Percentiles rank a stretch among this genome's conserved stretches.
phyloP scores from a whole-genome alignment of 768 basidiomycete genomes.

The Leccinum obscurum region DNA sequence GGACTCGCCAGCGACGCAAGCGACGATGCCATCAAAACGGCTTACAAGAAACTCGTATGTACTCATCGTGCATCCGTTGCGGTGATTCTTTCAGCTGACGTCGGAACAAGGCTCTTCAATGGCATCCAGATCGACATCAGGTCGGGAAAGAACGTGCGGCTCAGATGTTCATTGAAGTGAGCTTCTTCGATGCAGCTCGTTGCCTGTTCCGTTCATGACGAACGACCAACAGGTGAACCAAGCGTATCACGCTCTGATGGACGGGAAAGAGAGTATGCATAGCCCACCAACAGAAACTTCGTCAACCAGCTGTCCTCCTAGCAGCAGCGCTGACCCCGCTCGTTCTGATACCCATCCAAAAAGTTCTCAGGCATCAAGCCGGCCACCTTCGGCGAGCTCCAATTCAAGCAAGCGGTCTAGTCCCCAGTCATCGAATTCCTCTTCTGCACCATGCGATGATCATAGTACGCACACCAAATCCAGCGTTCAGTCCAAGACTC shows the following conservation, averaged over 20 bases:
- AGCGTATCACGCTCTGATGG: slow-evolving; percentile 56
- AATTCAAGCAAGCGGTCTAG: slow-evolving; percentile 26
- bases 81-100: slow-evolving; percentile 22
- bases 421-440: slow-evolving; percentile 8
- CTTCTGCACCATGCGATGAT: slow-evolving; percentile 17
- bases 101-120: slow-evolving; percentile 51
- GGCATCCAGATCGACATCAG: slow-evolving; percentile 67
- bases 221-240: slow-evolving; percentile 43
- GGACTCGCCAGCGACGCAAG: slow-evolving; percentile 46
- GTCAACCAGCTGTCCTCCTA: slow-evolving; percentile 20
- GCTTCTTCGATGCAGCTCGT: slow-evolving; percentile 12
- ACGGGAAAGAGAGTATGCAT: slow-evolving; percentile 38
- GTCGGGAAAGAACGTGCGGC: slow-evolving; percentile 52
- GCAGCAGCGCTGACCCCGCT: slow-evolving; percentile 21
- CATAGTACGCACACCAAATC: slow-evolving; percentile 11
- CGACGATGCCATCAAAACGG: slow-evolving; percentile 53
- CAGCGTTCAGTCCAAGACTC: slow-evolving; percentile 10
- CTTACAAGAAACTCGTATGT: slow-evolving; percentile 63
- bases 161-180: slow-evolving; percentile 59
- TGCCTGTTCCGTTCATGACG: slow-evolving; percentile 1
- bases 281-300: slow-evolving; percentile 30
- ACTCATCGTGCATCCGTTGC: slow-evolving; percentile 20
- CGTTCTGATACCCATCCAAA: slow-evolving; percentile 22
- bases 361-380: slow-evolving; percentile 29
- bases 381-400: slow-evolving; percentile 33